These are phyloP conservation scores for Rhizopogon salebrosus DNA, from an alignment of 768 basidiomycete genomes.

Conservation along the genomic window DNA sequence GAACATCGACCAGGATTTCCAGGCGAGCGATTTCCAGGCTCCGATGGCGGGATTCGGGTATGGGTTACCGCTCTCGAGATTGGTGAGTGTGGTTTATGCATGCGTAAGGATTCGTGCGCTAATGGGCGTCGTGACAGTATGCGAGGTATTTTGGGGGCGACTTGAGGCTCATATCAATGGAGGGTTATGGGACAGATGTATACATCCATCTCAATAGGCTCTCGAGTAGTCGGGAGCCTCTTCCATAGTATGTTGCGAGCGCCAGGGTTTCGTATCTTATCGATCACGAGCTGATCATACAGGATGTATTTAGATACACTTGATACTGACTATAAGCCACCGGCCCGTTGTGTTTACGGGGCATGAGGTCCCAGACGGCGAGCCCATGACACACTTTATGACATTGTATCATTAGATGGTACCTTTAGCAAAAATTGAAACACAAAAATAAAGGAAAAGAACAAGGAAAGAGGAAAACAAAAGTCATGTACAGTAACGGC, in stretches of 20 bases:
- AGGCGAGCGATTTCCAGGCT: constrained; percentile 88
- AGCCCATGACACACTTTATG: not conserved
- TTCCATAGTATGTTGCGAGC: constrained; percentile 38
- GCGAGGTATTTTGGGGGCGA: constrained; percentile 96
- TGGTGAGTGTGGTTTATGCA: constrained; percentile 47
- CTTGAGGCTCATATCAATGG: constrained; percentile 92
- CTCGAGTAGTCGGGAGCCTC: constrained; percentile 76
- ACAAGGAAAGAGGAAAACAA: not conserved
- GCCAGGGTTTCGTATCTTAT: not conserved
- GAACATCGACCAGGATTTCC: constrained; percentile 71
- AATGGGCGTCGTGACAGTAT: constrained; percentile 46
- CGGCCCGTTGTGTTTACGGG: not conserved
- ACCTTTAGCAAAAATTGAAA: not conserved
- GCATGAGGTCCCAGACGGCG: not conserved
- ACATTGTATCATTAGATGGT: not conserved
- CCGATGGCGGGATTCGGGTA: constrained; percentile 98
- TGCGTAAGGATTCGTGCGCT: not conserved
- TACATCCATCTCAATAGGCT: constrained; percentile 89
- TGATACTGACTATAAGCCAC: not conserved
- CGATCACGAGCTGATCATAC: not conserved
- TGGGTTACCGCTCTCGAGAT: constrained; percentile 83
- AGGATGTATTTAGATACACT: not conserved
- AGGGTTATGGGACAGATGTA: constrained; percentile 94
- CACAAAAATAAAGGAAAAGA: not conserved
- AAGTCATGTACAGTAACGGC: not conserved